A percentile compares a stretch with the other conserved stretches of the same genome.
Evolutionary conservation across 106 monocot species (phyloP).

Genomic region (Platanthera guangdongensis): DNA sequence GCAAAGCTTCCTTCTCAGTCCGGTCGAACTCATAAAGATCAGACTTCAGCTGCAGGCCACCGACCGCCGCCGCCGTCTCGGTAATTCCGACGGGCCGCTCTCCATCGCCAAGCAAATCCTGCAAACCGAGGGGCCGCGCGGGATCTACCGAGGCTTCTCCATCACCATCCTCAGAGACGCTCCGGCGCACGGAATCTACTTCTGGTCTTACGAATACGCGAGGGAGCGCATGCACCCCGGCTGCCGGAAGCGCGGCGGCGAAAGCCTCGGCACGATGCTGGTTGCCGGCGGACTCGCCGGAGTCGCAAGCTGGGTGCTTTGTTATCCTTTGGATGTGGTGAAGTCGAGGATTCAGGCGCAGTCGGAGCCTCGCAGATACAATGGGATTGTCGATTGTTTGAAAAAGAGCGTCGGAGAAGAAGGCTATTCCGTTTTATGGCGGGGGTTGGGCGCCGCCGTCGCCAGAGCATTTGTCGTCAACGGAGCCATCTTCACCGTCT

Average conservation of each 20-base stretch:
- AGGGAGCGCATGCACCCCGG: slow-evolving; percentile 66
- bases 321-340: slow-evolving; percentile 87
- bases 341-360: slow-evolving; percentile 90
- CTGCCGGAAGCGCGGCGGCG: slow-evolving; percentile 51
- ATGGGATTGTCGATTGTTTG: slow-evolving; percentile 78
- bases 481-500: slow-evolving; percentile 86
- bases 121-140: slow-evolving; percentile 48
- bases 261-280: slow-evolving; percentile 73
- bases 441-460: slow-evolving; percentile 85
- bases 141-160: slow-evolving; percentile 68
- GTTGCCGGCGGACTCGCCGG: slow-evolving; percentile 80
- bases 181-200: slow-evolving; percentile 85
- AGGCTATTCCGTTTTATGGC: slow-evolving; percentile 67
- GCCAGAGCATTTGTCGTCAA: slow-evolving; percentile 84
- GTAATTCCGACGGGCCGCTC: slow-evolving; percentile 36
- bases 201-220: slow-evolving; percentile 69
- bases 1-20: slow-evolving; percentile 67
- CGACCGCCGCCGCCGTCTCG: neutral
- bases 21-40: slow-evolving; percentile 88
- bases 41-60: slow-evolving; percentile 53
- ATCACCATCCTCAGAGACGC: slow-evolving; percentile 77
- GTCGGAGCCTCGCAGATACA: slow-evolving; percentile 28
- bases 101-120: slow-evolving; percentile 50
- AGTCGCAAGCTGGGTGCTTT: slow-evolving; percentile 79
- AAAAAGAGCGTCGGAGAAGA: slow-evolving; percentile 72